Evolutionary conservation across 805 yeast species (phyloP).

Genomic region (Nakazawaea wyomingensis): DNA sequence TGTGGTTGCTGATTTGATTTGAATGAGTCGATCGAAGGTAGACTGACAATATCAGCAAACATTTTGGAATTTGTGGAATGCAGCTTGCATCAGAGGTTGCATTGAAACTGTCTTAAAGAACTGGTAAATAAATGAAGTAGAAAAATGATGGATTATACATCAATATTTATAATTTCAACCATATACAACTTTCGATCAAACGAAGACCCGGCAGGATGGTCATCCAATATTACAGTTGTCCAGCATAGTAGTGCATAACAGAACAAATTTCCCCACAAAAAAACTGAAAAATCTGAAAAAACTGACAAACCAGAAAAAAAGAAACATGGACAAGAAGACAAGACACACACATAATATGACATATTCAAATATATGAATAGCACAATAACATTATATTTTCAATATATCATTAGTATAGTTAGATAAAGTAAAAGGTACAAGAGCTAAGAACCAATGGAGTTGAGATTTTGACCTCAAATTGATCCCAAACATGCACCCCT

Average conservation of each 20-base stretch:
- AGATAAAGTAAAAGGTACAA: no score
- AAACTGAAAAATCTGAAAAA: not conserved
- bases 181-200: no score
- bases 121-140: no score
- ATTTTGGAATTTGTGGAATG: not conserved
- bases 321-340: not conserved
- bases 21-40: constrained; percentile 3
- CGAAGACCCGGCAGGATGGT: not conserved
- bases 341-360: not conserved
- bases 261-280: constrained; percentile 4
- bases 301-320: not conserved
- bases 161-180: no score
- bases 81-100: not conserved
- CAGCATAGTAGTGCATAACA: not conserved
- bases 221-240: not conserved
- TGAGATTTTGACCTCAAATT: no score
- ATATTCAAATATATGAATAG: no score
- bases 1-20: not conserved
- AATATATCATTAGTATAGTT: no score
- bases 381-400: no score
- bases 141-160: no score
- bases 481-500: no score
- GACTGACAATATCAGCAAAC: constrained; percentile 1
- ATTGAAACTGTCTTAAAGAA: no score
- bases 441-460: no score